phyloP scores from a whole-genome alignment of 352 stramenopile species.

The Blastocystis sp. region DNA sequence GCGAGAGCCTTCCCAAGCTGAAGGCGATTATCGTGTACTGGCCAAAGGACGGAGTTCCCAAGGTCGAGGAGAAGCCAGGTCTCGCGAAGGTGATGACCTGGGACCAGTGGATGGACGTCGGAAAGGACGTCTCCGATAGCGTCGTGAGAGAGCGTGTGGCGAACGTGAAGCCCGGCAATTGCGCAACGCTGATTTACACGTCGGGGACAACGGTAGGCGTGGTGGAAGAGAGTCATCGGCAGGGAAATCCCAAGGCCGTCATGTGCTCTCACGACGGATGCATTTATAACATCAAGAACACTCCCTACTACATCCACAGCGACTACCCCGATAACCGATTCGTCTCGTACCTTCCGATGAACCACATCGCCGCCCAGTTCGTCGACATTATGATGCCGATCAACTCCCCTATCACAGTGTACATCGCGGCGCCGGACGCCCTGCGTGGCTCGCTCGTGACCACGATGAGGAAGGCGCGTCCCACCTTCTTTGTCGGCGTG shows the following conservation, averaged over 20 bases:
- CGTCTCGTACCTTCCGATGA: slow-evolving; percentile 63
- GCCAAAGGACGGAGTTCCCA: slow-evolving; percentile 60
- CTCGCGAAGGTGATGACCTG: slow-evolving; percentile 64
- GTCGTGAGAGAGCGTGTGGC: slow-evolving; percentile 37
- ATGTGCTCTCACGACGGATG: slow-evolving; percentile 70
- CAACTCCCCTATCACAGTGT: slow-evolving; percentile 60
- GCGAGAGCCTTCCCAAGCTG: slow-evolving; percentile 73
- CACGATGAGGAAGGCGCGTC: slow-evolving; percentile 67
- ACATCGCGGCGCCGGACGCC: slow-evolving; percentile 71
- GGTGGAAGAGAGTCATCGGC: background rate
- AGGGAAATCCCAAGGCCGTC: slow-evolving; percentile 72
- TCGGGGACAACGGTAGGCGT: slow-evolving; percentile 24
- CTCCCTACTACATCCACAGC: slow-evolving; percentile 35
- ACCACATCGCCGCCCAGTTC: slow-evolving; percentile 65
- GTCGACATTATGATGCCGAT: slow-evolving; percentile 64
- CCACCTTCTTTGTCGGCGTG: slow-evolving; percentile 73
- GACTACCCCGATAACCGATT: slow-evolving; percentile 59
- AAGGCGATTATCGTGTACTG: slow-evolving; percentile 81
- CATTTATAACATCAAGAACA: slow-evolving; percentile 38
- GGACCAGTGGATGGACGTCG: slow-evolving; percentile 64
- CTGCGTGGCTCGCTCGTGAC: slow-evolving; percentile 66
- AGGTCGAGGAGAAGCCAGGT: slow-evolving; percentile 63
- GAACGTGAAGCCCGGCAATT: slow-evolving; percentile 62
- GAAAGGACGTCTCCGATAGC: slow-evolving; percentile 46
- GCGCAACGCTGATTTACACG: slow-evolving; percentile 65